Percentiles rank a stretch among this genome's conserved stretches.
phyloP scores from a whole-genome alignment of 1,284 basidiomycete genomes.

The Malassezia obtusa region DNA sequence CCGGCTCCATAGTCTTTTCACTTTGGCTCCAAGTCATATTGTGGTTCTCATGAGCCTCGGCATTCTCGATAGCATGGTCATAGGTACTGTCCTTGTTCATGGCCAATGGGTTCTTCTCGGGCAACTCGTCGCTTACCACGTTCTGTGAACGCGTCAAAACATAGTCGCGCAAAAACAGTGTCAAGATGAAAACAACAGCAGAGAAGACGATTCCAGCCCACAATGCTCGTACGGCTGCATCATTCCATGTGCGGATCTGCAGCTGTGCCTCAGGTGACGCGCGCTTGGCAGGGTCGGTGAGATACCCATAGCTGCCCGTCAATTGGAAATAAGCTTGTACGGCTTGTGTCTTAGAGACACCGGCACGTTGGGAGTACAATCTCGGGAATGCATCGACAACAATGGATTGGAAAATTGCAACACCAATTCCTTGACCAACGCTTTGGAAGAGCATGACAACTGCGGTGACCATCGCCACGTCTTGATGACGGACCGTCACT shows the following conservation, averaged over 20 bases:
- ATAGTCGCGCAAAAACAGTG: slow-evolving; percentile 29
- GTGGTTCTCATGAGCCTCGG: not conserved
- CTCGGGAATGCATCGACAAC: slow-evolving; percentile 22
- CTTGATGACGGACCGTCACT: slow-evolving; percentile 44
- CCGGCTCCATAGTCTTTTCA: too few species aligned
- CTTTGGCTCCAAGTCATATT: too few species aligned
- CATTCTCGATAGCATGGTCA: slow-evolving; percentile 1
- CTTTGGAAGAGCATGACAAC: slow-evolving; percentile 40
- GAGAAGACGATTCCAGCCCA: slow-evolving; percentile 33
- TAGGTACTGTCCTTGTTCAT: slow-evolving; percentile 4
- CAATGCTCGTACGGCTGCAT: slow-evolving; percentile 32
- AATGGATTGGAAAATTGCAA: slow-evolving; percentile 34
- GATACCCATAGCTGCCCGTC: too few species aligned
- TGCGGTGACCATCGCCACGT: slow-evolving; percentile 46
- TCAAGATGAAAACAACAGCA: slow-evolving; percentile 30
- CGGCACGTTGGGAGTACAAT: not conserved
- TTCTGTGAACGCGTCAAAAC: slow-evolving; percentile 40
- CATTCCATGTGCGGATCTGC: slow-evolving; percentile 28
- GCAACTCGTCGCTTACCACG: slow-evolving; percentile 40
- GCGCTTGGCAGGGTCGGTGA: not conserved
- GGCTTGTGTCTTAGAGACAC: not conserved
- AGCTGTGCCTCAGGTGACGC: not conserved
- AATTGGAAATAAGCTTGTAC: not conserved
- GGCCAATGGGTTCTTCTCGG: slow-evolving; percentile 20
- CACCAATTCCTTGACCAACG: slow-evolving; percentile 40